Evolutionary conservation across 1,139 yeast genomes (phyloP).

Genomic region (Lodderomyces parapsilosis): DNA sequence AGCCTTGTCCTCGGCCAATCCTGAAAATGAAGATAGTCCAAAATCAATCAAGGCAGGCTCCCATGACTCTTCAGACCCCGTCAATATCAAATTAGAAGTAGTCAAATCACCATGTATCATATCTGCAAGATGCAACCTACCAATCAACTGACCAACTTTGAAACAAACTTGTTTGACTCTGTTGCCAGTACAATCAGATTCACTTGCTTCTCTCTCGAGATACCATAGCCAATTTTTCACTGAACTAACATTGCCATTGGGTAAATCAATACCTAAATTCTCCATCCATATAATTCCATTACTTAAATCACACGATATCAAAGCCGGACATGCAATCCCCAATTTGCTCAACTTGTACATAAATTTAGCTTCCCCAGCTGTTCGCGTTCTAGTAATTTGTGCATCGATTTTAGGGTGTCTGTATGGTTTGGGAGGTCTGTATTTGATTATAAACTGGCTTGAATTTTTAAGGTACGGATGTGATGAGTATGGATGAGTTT

Average conservation of each 20-base stretch:
- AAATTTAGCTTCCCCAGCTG: constrained; percentile 81
- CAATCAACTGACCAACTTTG: constrained; percentile 69
- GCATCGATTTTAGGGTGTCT: constrained; percentile 84
- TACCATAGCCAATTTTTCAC: constrained; percentile 74
- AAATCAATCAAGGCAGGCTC: constrained; percentile 79
- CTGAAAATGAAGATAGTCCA: constrained; percentile 81
- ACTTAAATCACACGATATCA: constrained; percentile 70
- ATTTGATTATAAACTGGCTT: constrained; percentile 64
- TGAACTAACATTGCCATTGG: constrained; percentile 52
- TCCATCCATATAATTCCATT: constrained; percentile 93
- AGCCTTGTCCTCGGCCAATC: constrained; percentile 86
- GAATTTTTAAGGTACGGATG: constrained; percentile 22
- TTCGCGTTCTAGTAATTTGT: constrained; percentile 73
- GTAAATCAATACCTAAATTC: constrained; percentile 52
- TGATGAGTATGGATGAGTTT: constrained; percentile 68
- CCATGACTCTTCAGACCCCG: constrained; percentile 16
- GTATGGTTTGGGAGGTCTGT: constrained; percentile 84
- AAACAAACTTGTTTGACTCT: constrained; percentile 43
- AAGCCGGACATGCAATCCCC: constrained; percentile 65
- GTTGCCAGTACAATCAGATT: constrained; percentile 25
- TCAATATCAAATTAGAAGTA: constrained; percentile 77
- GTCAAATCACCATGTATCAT: constrained; percentile 95
- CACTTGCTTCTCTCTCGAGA: constrained; percentile 33
- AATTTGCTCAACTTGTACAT: constrained; percentile 57
- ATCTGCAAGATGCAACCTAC: constrained; percentile 69